Percentiles rank a stretch among this genome's conserved stretches.
Conservation (phyloP, 495 filamentous ascomycete species). For the Penicillium canescens region DNA sequence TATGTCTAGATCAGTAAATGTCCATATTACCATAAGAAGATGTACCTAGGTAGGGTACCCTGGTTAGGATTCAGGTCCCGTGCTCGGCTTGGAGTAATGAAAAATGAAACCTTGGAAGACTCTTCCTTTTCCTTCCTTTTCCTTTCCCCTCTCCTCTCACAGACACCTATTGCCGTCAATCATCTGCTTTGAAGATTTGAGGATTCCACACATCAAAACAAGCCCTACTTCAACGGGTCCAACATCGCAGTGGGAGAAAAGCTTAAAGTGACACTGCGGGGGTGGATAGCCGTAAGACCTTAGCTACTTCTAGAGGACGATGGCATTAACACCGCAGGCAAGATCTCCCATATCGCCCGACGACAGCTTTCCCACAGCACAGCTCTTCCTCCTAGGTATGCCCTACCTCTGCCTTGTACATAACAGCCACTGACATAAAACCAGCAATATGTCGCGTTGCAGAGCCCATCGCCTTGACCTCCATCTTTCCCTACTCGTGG, state of each 20-base stretch:
- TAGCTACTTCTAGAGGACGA: slow-evolving; percentile 41
- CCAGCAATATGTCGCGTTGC: slow-evolving; percentile 75
- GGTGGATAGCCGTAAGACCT: slow-evolving; percentile 51
- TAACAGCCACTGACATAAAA: slow-evolving; percentile 18
- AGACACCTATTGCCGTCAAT: too few species aligned
- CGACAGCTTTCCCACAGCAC: slow-evolving; percentile 68
- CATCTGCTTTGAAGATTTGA: too few species aligned
- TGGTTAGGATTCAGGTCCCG: neutral
- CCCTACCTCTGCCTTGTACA: slow-evolving; percentile 4
- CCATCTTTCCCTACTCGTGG: slow-evolving; percentile 88
- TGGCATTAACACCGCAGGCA: slow-evolving; percentile 53
- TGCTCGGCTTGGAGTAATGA: neutral
- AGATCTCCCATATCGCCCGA: slow-evolving; percentile 37
- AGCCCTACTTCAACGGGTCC: too few species aligned
- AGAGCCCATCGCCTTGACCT: slow-evolving; percentile 85
- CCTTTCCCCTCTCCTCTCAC: neutral
- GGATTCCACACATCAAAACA: too few species aligned
- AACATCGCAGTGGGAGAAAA: neutral
- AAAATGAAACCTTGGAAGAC: neutral
- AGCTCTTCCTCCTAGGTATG: slow-evolving; percentile 75
- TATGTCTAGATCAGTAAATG: neutral
- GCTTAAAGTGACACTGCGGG: slow-evolving; percentile 18
- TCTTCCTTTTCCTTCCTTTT: neutral
- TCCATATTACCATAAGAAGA: too few species aligned
- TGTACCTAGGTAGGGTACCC: too few species aligned